Percentiles rank a stretch among this genome's conserved stretches.
Conservation (phyloP, 192 early-diverging fungal genomes). For the Coemansia sp. region DNA sequence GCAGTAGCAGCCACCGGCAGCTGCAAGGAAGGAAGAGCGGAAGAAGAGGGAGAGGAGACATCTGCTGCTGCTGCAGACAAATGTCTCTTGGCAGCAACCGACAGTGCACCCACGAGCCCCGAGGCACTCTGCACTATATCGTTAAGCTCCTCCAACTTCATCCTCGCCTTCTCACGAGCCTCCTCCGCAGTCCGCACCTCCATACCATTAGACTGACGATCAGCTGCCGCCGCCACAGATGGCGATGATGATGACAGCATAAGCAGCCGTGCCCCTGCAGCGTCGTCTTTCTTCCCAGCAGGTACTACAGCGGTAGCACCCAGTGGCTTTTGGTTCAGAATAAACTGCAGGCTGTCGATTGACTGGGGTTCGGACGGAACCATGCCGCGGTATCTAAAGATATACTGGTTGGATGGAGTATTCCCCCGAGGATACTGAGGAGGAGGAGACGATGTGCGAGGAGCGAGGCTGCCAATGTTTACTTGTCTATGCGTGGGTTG, state of each 20-base stretch:
- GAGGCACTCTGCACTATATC: slow-evolving; percentile 16
- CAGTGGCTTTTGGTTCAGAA: slow-evolving; percentile 20
- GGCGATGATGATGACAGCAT: background rate
- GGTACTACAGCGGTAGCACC: background rate
- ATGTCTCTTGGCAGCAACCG: background rate
- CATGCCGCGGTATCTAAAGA: slow-evolving; percentile 13
- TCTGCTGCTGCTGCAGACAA: no score
- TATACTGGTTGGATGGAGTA: background rate
- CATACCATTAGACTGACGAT: background rate
- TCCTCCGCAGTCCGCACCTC: slow-evolving; percentile 18
- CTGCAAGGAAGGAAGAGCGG: no score
- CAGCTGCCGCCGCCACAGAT: background rate
- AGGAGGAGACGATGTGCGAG: no score
- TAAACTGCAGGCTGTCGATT: slow-evolving; percentile 20
- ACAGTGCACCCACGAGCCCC: slow-evolving; percentile 6
- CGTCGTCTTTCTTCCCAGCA: no score
- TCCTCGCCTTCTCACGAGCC: slow-evolving; percentile 5
- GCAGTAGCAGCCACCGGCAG: no score
- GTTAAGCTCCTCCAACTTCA: slow-evolving; percentile 11
- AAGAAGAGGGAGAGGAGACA: no score
- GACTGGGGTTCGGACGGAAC: slow-evolving; percentile 17
- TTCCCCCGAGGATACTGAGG: no score
- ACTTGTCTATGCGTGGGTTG: background rate
- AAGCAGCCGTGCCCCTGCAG: background rate
- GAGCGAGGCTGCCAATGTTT: no score